These are phyloP conservation scores for Gloeopeniophorella convolvens DNA, from an alignment of 768 basidiomycete genomes.

Conservation along the genomic window DNA sequence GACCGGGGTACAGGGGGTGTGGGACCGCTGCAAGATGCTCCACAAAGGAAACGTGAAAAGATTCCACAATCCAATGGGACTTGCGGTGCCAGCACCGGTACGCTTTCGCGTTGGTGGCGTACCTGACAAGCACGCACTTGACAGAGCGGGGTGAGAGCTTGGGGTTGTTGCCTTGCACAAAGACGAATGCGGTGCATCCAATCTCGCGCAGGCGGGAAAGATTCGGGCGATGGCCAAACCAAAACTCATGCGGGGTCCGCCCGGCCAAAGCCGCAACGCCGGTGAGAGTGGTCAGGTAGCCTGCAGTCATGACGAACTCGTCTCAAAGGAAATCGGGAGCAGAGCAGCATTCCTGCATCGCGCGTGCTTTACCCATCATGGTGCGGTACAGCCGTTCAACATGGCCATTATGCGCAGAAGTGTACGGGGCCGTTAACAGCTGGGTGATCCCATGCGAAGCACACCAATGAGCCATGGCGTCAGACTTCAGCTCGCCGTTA, in stretches of 20 bases:
- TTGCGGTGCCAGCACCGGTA: background rate
- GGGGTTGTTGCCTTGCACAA: background rate
- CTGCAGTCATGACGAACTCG: background rate
- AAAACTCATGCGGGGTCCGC: background rate
- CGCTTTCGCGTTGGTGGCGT: background rate
- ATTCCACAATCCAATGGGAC: background rate
- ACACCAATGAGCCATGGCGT: background rate
- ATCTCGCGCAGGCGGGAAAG: background rate
- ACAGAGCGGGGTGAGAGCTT: background rate
- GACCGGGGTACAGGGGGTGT: background rate
- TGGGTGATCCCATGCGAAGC: background rate
- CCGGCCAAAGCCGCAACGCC: constrained; percentile 15
- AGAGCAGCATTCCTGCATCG: background rate
- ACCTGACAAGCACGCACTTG: background rate
- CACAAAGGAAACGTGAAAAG: background rate
- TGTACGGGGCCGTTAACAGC: background rate
- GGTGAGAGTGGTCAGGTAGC: background rate
- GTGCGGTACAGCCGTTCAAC: background rate
- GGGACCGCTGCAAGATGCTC: background rate
- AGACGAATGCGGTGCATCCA: background rate
- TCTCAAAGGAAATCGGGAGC: background rate
- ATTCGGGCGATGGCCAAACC: background rate
- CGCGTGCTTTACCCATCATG: background rate
- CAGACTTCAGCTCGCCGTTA: background rate
- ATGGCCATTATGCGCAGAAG: constrained; percentile 1